Evolutionary conservation across 495 filamentous ascomycete genomes (phyloP).

Genomic region (Hypoxylon rickii): DNA sequence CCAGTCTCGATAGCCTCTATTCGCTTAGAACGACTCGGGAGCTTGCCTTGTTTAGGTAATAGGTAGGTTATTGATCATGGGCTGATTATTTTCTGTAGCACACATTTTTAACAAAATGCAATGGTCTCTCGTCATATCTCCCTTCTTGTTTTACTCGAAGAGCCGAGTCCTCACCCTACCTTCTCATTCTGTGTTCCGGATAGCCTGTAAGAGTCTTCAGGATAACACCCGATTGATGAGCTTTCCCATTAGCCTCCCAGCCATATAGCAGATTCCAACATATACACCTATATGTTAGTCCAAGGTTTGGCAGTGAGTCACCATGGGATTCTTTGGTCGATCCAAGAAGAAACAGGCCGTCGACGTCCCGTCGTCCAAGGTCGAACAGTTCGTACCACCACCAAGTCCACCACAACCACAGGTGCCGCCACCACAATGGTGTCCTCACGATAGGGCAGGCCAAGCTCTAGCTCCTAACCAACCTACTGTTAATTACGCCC

Average conservation of each 20-base stretch:
- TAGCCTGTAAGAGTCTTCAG: slow-evolving; percentile 8
- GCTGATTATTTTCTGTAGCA: slow-evolving; percentile 25
- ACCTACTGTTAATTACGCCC: slow-evolving; percentile 40
- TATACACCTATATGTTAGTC: slow-evolving; percentile 5
- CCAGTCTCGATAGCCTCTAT: slow-evolving; percentile 28
- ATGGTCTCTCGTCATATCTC: slow-evolving; percentile 23
- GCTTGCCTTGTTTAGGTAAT: background rate
- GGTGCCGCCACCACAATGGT: slow-evolving; percentile 29
- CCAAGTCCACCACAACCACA: slow-evolving; percentile 21
- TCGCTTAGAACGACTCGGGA: slow-evolving; percentile 20
- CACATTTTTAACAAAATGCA: slow-evolving; percentile 26
- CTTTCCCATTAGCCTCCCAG: slow-evolving; percentile 13
- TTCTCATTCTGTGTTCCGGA: slow-evolving; percentile 3
- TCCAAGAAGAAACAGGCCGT: slow-evolving; percentile 49
- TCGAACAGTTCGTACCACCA: slow-evolving; percentile 23
- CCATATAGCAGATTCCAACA: background rate
- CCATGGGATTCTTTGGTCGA: slow-evolving; percentile 53
- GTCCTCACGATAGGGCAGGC: slow-evolving; percentile 26
- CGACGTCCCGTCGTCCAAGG: slow-evolving; percentile 19
- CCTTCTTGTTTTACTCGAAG: slow-evolving; percentile 14
- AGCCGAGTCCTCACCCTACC: slow-evolving; percentile 13
- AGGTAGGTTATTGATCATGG: slow-evolving; percentile 20
- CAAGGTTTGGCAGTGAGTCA: slow-evolving; percentile 9
- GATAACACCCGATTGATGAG: slow-evolving; percentile 9
- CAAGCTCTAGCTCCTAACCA: slow-evolving; percentile 34